phyloP scores from a whole-genome alignment of 108 stramenopile species.

The Chaetoceros muelleri region DNA sequence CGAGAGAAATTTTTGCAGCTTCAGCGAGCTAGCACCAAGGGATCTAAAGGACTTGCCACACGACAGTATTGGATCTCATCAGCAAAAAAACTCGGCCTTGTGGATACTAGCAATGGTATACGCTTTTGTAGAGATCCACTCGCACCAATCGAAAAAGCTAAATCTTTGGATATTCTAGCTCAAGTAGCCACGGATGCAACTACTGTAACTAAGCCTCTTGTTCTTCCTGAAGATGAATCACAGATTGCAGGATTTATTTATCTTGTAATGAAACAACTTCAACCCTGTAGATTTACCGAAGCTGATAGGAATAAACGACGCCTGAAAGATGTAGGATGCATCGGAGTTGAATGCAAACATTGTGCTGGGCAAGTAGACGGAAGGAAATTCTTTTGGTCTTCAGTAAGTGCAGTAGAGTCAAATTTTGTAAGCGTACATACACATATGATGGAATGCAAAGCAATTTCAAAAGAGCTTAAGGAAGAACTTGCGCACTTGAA shows the following conservation, averaged over 20 bases:
- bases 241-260: constrained; percentile 80
- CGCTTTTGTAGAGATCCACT: constrained; percentile 65
- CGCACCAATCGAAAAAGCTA: constrained; percentile 35
- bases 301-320: constrained; percentile 86
- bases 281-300: constrained; percentile 82
- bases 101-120: constrained; percentile 66
- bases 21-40: constrained; percentile 78
- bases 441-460: constrained; percentile 81
- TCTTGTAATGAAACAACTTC: constrained; percentile 81
- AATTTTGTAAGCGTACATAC: constrained; percentile 89
- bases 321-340: constrained; percentile 75
- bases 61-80: constrained; percentile 81
- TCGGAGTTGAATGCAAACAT: constrained; percentile 88
- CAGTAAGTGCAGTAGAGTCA: constrained; percentile 82
- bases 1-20: constrained; percentile 49
- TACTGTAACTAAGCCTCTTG: constrained; percentile 41
- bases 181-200: constrained; percentile 61
- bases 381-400: constrained; percentile 87
- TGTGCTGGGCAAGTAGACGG: constrained; percentile 82
- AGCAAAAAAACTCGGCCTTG: constrained; percentile 76
- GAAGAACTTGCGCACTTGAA: constrained; percentile 52
- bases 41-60: constrained; percentile 80
- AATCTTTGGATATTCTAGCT: constrained; percentile 62
- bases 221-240: constrained; percentile 73
- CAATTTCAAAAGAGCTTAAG: constrained; percentile 51